These are phyloP conservation scores for Periconia sp. DNA, from an alignment of 2,329 filamentous ascomycete genomes.

Conservation along the genomic window DNA sequence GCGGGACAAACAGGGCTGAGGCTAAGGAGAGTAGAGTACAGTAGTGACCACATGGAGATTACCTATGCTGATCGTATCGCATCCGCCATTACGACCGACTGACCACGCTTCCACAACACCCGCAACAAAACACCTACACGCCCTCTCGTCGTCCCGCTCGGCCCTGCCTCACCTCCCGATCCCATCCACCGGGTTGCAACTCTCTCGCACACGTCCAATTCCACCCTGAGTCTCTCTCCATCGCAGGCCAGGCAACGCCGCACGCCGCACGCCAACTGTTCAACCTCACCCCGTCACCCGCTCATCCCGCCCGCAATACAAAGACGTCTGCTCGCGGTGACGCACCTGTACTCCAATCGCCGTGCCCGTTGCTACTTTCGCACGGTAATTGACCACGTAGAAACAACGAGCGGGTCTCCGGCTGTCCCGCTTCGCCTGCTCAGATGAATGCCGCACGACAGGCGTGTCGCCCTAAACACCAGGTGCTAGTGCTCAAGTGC, in stretches of 20 bases:
- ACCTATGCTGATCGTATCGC: too few relatives aligned
- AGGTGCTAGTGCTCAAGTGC: conserved; percentile 93
- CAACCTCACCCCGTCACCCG: too few relatives aligned
- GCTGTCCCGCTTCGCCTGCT: conserved; percentile 1
- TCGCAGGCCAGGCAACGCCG: too few relatives aligned
- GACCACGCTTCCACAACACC: too few relatives aligned
- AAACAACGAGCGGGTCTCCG: not conserved
- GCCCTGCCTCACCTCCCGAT: not conserved
- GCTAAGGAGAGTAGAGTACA: not conserved
- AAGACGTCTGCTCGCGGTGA: too few relatives aligned
- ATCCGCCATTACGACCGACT: too few relatives aligned
- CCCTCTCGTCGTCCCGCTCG: not conserved
- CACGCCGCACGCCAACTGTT: too few relatives aligned
- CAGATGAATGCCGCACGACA: conserved; percentile 61
- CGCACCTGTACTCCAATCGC: too few relatives aligned
- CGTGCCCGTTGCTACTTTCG: not conserved
- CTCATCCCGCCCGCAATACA: too few relatives aligned
- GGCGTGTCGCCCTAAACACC: conserved; percentile 84
- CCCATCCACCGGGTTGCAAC: not conserved
- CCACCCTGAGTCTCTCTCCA: not conserved
- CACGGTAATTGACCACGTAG: not conserved
- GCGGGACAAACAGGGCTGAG: not conserved
- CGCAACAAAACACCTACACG: not conserved
- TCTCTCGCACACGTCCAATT: not conserved
- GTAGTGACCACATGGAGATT: not conserved